Evolutionary conservation across 2,329 filamentous ascomycete species (phyloP), one percentile per base, ranked within the genome.

Genomic region (Sporothrix mexicana): DNA sequence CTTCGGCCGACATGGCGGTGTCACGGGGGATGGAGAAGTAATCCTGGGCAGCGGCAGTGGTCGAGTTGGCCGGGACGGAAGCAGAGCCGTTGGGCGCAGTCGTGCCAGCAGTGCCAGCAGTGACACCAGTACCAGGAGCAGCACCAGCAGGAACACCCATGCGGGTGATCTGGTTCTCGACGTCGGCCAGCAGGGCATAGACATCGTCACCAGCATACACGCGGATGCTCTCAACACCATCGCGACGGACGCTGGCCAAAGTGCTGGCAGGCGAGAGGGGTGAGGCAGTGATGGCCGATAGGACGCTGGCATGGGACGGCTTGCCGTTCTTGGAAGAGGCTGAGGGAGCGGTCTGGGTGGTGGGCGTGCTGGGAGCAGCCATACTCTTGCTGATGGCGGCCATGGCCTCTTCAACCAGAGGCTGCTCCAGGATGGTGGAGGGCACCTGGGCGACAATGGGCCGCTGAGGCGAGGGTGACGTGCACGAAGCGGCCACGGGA

Each of bases 181-280:
- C 90, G 75, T 92, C 90, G 0, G 88, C 88, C 55, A 93, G 83
- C 1, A 93, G 84, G 1, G 88, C 86, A 75, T 90, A 92, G 9
- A 93, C 87, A 64, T 91, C 90, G 73, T 88, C 87, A 73, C 90
- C 90, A 25, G 89, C 90, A 75, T 92, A 92, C 76, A 92, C 86
- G 25, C 88, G 87, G 74, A 92, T 92, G 78, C 89, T 92, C 79
- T 92, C 88, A 51, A 89, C 84, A 25, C 85, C 85, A 13, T 80
- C 77, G 59, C 85, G 81, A 12, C 78, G 72, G 13, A 57, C n/a
- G 49, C 57, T 49, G n/a, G 68, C 45, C 17, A 41, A 9, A 0
- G 71, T 43, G 25, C 45, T 64, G 59, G 45, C 59, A 9, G 78
- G 45, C 74, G 73, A 9, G 75, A 72, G 71, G 74, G 72, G 69